Evolutionary conservation across 1,139 yeast genomes (phyloP).

Genomic region (Suhomyces bribrorum): DNA sequence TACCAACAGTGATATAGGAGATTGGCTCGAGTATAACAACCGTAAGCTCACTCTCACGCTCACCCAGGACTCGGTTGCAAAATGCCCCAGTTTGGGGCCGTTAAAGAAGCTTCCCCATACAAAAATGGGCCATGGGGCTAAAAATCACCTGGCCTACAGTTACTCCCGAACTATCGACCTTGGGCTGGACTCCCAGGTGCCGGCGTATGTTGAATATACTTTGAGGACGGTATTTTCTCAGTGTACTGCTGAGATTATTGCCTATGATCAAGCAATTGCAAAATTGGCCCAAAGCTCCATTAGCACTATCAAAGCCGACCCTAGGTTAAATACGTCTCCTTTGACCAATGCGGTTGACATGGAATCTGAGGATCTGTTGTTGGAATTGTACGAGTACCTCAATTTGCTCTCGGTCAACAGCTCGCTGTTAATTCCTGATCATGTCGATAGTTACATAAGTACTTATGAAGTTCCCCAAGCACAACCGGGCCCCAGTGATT

Average conservation of each 20-base stretch:
- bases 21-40: constrained; percentile 11
- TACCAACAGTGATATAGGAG: constrained; percentile 2
- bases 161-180: constrained; percentile 14
- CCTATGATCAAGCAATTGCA: not conserved
- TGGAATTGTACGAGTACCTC: constrained; percentile 23
- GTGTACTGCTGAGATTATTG: not conserved
- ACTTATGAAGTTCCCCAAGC: constrained; percentile 15
- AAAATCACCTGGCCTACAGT: constrained; percentile 16
- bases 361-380: constrained; percentile 5
- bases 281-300: not conserved
- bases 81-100: constrained; percentile 17
- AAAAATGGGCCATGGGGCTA: constrained; percentile 27
- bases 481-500: not conserved
- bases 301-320: constrained; percentile 5
- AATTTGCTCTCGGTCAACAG: constrained; percentile 21
- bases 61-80: constrained; percentile 15
- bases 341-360: not conserved
- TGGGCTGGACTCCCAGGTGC: not conserved
- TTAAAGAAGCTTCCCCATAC: constrained; percentile 17
- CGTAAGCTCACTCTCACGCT: constrained; percentile 10
- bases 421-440: constrained; percentile 15
- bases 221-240: not conserved
- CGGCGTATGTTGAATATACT: not conserved
- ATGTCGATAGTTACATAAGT: constrained; percentile 18
- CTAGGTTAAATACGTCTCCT: constrained; percentile 3